Base-by-base conservation (phyloP, 164 flowering plant species). In the Houttuynia cordata region DNA sequence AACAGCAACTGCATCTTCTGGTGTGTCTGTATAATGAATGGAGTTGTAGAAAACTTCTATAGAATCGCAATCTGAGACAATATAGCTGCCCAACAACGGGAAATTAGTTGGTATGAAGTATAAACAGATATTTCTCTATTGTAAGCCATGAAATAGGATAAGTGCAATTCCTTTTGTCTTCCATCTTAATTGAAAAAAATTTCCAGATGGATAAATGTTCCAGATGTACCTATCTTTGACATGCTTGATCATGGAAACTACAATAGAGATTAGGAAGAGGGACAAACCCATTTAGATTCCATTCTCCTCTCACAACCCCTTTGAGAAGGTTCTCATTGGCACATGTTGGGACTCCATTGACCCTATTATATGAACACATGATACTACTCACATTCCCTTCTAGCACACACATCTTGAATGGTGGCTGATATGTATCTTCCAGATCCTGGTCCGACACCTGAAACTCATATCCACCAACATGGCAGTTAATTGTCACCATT, bases 11-110 rank as follows among this genome's bases (percentile, higher is more conserved):
- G 88, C 90, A 61, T 82, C 94, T 63, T 85, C 91, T 0, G 80
- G 91, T 15, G 86, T 80, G 13, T 68, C 65, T 14, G 87, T 73
- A 63, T 79, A 75, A 51, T 79, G 69, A 19, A 71, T 70, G 18
- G 52, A 21, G 8, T 81, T 62, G 25, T 66, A 68, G 58, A 70
- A 67, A 0, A 79, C 84, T 17, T 71, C 70, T 14, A 88, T 47
- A 0, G 93, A 78, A 60, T 88, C 93, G 54, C 93, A 88, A 62
- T 86, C 93, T 10, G 96, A 75, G 17, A 81, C 85, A 53, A 88
- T 83, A 51, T 86, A 86, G 21, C 96, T 85, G 81, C 21, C 21
- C 37, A 30, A 45, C 2, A 10, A 8, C 49, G 3, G 2, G 13
- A 7, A 45, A 12, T 45, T 45, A 45, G 49, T 45, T 45, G 37